Evolutionary conservation across 768 basidiomycete genomes (phyloP), one percentile per base, ranked within the genome.

Genomic region (Calocera viscosa): DNA sequence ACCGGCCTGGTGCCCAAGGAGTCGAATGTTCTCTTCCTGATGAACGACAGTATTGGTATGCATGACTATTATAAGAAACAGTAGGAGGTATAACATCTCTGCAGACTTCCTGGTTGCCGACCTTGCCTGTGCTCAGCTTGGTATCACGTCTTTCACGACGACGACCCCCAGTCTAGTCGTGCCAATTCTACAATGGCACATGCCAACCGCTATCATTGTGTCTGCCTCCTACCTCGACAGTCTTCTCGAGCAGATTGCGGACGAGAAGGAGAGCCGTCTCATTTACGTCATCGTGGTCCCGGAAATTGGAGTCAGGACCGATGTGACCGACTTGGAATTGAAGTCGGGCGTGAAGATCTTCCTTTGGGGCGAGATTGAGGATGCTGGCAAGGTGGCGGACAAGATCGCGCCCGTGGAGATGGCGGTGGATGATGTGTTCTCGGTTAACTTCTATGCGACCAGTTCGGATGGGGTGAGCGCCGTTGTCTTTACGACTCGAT

Each of bases 81-180:
- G 34, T 47, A 5, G 7, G 72, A 67, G 7, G 64, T 66, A 19
- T 64, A 69, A 1, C 67, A 70, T 65, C 70, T 69, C n/a, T 72
- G 66, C 72, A 90, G 91, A 89, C 77, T 94, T 89, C 74, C 72
- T 92, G 72, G 83, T 93, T 53, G 80, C 84, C 32, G 91, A 93
- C 76, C 80, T 94, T 30, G 90, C 90, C 1, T 80, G 94, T 47
- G 85, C 87, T 1, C 82, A 84, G 5, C 82, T 85, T 69, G 86
- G 85, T 11, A 84, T 90, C 66, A 79, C 82, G 1, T 88, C 89
- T 0, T 80, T 86, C 72, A 91, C 86, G 5, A 77, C 88, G 66
- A 78, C 82, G 65, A 84, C 85, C 0, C 77, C 81, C 26, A 80
- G 78, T 16, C 76, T 94, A 19, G 82, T 96, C 41, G 79, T 86